Evolutionary conservation across 805 yeast species (phyloP).

Genomic region (Tetrapisispora taiwanensis): DNA sequence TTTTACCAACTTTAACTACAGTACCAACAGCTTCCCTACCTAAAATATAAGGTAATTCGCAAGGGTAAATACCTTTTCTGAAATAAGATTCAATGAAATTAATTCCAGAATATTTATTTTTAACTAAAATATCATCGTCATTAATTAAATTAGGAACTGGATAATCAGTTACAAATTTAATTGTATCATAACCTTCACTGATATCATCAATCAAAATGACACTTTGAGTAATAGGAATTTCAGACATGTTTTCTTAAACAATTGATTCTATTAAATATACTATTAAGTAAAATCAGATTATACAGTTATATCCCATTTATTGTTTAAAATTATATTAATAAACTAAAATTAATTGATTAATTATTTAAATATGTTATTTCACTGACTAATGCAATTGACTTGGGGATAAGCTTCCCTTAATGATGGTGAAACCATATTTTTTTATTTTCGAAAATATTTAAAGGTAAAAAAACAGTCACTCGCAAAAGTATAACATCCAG

Average conservation of each 20-base stretch:
- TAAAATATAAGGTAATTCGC: conserved; percentile 46
- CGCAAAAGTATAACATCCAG: not conserved
- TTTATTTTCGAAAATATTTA: too few relatives aligned
- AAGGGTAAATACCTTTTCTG: conserved; percentile 67
- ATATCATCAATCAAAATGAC: conserved; percentile 42
- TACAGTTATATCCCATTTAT: too few relatives aligned
- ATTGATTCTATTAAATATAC: too few relatives aligned
- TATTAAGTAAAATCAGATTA: too few relatives aligned
- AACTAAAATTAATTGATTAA: too few relatives aligned
- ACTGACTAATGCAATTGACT: too few relatives aligned
- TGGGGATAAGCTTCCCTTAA: too few relatives aligned
- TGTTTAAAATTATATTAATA: too few relatives aligned
- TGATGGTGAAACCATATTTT: too few relatives aligned
- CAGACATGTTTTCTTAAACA: not conserved
- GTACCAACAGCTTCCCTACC: conserved; percentile 72
- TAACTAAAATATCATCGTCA: conserved; percentile 53
- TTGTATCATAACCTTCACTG: conserved; percentile 48
- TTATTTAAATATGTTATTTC: too few relatives aligned
- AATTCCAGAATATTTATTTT: conserved; percentile 68
- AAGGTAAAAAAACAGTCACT: not conserved
- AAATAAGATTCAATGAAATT: conserved; percentile 79
- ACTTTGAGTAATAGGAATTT: conserved; percentile 46
- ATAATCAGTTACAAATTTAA: conserved; percentile 42
- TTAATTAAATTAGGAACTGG: conserved; percentile 46
- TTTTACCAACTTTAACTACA: conserved; percentile 52